Conservation (phyloP, 78 protist species). For the Emiliania huxleyi region DNA sequence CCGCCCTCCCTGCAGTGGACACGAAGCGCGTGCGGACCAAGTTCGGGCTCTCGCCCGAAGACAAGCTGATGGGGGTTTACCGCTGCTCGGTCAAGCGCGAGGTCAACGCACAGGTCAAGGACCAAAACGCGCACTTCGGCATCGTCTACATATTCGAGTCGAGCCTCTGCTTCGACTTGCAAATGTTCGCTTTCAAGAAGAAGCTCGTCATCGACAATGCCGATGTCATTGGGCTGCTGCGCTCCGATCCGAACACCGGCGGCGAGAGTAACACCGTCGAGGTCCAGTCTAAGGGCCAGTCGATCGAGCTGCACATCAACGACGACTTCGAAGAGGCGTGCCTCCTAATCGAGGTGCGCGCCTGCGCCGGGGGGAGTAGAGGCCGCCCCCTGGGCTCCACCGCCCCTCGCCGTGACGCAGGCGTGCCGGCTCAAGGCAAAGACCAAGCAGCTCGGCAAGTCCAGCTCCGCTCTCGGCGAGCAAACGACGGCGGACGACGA, state of each 20-base stretch:
- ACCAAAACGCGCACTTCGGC: not conserved
- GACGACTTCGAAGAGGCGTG: not conserved
- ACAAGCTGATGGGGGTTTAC: too few species aligned
- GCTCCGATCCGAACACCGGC: not conserved
- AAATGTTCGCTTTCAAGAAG: conserved; percentile 6
- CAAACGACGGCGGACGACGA: too few species aligned
- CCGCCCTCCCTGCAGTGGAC: too few species aligned
- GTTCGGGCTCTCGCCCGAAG: too few species aligned
- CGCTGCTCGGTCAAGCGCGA: not conserved
- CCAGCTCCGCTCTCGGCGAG: too few species aligned
- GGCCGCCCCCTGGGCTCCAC: too few species aligned
- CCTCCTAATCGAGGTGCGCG: not conserved
- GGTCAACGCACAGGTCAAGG: not conserved
- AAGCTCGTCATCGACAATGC: not conserved
- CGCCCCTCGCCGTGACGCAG: not conserved
- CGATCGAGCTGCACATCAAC: not conserved
- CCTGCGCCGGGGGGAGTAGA: not conserved
- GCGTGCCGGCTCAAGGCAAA: conserved; percentile 33
- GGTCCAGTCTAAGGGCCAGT: not conserved
- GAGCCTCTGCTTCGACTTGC: not conserved
- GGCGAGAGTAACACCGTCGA: not conserved
- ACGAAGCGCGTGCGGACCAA: too few species aligned
- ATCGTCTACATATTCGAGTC: not conserved
- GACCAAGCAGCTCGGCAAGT: too few species aligned
- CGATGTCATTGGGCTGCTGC: not conserved